Conservation (phyloP, 1,284 basidiomycete species). For the Neolentinus lepideus region DNA sequence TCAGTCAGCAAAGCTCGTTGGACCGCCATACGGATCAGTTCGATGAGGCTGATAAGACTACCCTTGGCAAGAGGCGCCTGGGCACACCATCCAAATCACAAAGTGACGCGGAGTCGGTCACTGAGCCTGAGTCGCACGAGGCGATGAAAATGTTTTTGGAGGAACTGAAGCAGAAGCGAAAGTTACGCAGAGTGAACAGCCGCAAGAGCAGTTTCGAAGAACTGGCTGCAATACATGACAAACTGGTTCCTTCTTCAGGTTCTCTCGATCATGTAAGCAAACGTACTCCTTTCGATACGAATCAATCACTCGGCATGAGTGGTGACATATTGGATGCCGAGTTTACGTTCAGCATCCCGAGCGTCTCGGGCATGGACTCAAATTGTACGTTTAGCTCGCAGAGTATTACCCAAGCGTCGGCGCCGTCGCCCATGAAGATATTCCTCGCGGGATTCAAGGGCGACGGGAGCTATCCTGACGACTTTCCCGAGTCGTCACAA, state of each 20-base stretch:
- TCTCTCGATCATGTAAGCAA: conserved; percentile 23
- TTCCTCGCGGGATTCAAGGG: conserved; percentile 35
- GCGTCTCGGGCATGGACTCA: not conserved
- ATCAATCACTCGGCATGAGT: not conserved
- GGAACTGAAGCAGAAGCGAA: not conserved
- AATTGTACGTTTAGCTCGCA: not conserved
- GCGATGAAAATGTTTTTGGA: conserved; percentile 13
- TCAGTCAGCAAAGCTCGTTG: not conserved
- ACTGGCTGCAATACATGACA: too few relatives aligned
- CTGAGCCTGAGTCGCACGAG: conserved; percentile 24
- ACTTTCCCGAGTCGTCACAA: conserved; percentile 38
- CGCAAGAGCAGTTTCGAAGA: not conserved
- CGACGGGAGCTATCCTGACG: conserved; percentile 35
- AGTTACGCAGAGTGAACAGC: not conserved
- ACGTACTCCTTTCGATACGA: conserved; percentile 14
- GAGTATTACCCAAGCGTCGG: conserved; percentile 9
- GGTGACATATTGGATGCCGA: not conserved
- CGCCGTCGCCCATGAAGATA: conserved; percentile 23
- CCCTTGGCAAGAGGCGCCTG: conserved; percentile 5
- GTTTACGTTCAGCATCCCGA: not conserved
- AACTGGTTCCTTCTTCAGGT: conserved; percentile 1
- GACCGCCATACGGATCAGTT: not conserved
- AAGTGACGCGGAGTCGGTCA: conserved; percentile 20
- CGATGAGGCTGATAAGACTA: not conserved
- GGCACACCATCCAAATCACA: not conserved